phyloP scores from a whole-genome alignment of 345 rosid genomes.

The Citrus hindsii region DNA sequence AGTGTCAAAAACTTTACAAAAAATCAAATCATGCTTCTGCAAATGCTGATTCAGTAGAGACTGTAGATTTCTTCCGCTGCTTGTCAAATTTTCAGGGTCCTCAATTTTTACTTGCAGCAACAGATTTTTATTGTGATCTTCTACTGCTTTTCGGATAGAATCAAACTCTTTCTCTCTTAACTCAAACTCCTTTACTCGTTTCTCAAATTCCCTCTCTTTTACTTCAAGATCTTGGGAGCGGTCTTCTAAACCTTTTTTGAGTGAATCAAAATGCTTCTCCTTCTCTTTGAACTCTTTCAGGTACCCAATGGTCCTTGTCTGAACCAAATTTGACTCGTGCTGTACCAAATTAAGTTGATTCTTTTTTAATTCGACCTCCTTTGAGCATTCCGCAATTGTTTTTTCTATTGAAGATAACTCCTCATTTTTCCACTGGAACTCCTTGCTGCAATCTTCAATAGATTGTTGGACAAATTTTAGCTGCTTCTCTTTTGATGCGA shows the following conservation, averaged over 20 bases:
- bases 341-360: slow-evolving; percentile 7
- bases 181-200: slow-evolving; percentile 24
- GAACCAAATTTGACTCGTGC: slow-evolving; percentile 13
- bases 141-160: slow-evolving; percentile 1
- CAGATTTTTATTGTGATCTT: slow-evolving; percentile 15
- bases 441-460: slow-evolving; percentile 10
- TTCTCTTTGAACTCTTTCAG: slow-evolving; percentile 20
- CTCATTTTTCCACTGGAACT: slow-evolving; percentile 16
- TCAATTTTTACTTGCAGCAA: slow-evolving; percentile 25
- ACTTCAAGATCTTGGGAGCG: slow-evolving; percentile 15
- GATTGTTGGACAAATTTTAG: slow-evolving; percentile 20
- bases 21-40: slow-evolving; percentile 27
- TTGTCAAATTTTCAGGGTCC: slow-evolving; percentile 26
- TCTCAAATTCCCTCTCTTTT: slow-evolving; percentile 14
- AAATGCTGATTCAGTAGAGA: slow-evolving; percentile 41
- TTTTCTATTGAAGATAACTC: slow-evolving; percentile 14
- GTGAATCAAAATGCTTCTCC: slow-evolving; percentile 18
- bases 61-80: slow-evolving; percentile 38
- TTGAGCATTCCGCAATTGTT: slow-evolving; percentile 16
- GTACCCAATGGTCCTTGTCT: slow-evolving; percentile 8
- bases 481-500: background rate
- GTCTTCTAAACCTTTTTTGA: slow-evolving; percentile 6
- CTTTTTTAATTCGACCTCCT: slow-evolving; percentile 19
- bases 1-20: slow-evolving; percentile 20
- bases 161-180: slow-evolving; percentile 6